phyloP scores from a whole-genome alignment of 192 early-diverging fungal species.

The Podila verticillata region DNA sequence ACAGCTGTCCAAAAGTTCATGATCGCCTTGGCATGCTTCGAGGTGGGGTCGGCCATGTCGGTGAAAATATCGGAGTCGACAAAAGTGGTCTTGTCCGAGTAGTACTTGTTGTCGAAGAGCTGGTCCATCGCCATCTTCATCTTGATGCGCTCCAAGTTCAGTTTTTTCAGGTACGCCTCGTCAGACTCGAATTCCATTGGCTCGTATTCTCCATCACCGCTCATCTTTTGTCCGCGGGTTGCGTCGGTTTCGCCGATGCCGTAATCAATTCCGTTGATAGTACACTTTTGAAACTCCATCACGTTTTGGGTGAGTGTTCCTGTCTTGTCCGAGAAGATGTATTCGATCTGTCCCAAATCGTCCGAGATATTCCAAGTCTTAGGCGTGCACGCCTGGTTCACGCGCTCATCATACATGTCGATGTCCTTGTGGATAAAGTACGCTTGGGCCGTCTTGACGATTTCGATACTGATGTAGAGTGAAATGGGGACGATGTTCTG shows the following conservation, averaged over 20 bases:
- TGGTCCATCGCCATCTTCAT: constrained; percentile 70
- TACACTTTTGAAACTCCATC: constrained; percentile 95
- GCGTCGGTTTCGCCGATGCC: constrained; percentile 72
- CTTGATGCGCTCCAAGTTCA: constrained; percentile 51
- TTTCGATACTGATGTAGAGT: constrained; percentile 92
- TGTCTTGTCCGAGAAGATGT: constrained; percentile 97
- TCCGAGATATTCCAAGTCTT: constrained; percentile 93
- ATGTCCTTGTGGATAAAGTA: constrained; percentile 92
- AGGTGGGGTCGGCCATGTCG: constrained; percentile 66
- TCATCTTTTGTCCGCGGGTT: constrained; percentile 53
- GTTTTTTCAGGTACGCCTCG: constrained; percentile 39
- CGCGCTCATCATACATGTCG: constrained; percentile 88
- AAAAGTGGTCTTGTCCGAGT: constrained; percentile 77
- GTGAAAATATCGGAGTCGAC: constrained; percentile 71
- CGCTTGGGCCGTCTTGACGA: constrained; percentile 91
- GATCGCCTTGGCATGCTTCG: constrained; percentile 67
- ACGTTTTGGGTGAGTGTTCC: constrained; percentile 97
- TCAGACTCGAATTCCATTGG: constrained; percentile 40
- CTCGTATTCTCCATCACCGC: constrained; percentile 40
- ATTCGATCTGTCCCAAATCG: constrained; percentile 95
- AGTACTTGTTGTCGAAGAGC: constrained; percentile 68
- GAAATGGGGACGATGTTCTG: constrained; percentile 98
- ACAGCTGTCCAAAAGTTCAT: constrained; percentile 85
- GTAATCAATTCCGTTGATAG: constrained; percentile 86
- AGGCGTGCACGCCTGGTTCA: constrained; percentile 82